Percentiles rank a stretch among this genome's conserved stretches.
phyloP scores from a whole-genome alignment of 2,329 filamentous ascomycete species.

The Fusarium sp. region DNA sequence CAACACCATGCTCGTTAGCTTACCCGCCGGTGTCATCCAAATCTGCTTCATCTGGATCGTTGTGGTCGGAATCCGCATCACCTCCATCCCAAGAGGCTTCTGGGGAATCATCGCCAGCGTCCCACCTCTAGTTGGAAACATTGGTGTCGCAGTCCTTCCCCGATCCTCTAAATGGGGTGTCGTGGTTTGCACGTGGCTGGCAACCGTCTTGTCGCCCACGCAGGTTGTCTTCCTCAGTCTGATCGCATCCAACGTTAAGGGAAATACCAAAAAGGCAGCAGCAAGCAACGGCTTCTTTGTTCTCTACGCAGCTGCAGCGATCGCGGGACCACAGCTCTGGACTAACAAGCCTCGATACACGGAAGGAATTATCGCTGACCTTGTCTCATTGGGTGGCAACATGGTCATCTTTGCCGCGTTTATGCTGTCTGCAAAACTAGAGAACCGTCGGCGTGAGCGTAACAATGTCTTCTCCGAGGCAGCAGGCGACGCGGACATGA shows the following conservation, averaged over 20 bases:
- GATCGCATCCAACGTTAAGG: slow-evolving; percentile 23
- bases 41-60: neutral
- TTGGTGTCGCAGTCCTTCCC: slow-evolving; percentile 2
- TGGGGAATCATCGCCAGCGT: slow-evolving; percentile 3
- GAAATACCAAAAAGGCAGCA: slow-evolving; percentile 20
- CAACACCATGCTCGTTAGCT: slow-evolving; percentile 13
- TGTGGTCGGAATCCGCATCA: neutral
- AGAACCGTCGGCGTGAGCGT: neutral
- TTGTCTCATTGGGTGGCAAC: neutral
- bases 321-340: slow-evolving; percentile 12
- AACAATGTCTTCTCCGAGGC: neutral
- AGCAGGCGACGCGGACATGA: slow-evolving; percentile 11
- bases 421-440: neutral
- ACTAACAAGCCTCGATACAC: slow-evolving; percentile 18
- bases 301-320: neutral
- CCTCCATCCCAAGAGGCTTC: neutral
- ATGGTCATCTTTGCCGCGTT: slow-evolving; percentile 1
- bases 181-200: slow-evolving; percentile 13
- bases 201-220: neutral
- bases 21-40: slow-evolving; percentile 3
- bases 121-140: slow-evolving; percentile 9
- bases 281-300: slow-evolving; percentile 20
- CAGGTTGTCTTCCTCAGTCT: slow-evolving; percentile 12
- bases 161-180: slow-evolving; percentile 10
- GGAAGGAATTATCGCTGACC: slow-evolving; percentile 14